Evolutionary conservation across 768 basidiomycete genomes (phyloP).

Genomic region (Candolleomyces eurysporus): DNA sequence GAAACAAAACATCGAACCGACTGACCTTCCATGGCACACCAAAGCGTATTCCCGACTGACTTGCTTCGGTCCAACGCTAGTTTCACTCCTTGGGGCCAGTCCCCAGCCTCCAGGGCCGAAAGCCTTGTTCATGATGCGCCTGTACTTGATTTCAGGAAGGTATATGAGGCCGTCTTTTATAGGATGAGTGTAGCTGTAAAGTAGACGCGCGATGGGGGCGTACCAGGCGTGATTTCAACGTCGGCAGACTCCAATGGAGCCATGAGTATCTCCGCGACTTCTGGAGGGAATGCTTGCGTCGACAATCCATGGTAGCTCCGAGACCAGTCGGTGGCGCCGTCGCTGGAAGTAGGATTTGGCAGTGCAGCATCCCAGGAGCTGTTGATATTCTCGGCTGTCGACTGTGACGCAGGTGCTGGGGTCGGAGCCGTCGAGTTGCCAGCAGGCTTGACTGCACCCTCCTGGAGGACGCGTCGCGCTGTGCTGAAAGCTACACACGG

Average conservation of each 20-base stretch:
- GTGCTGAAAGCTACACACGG: background rate
- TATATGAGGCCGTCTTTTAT: constrained; percentile 84
- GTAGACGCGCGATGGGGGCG: constrained; percentile 18
- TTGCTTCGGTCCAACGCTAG: constrained; percentile 81
- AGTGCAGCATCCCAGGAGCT: background rate
- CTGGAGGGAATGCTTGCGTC: constrained; percentile 70
- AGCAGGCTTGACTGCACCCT: background rate
- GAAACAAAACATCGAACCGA: constrained; percentile 8
- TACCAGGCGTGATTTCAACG: constrained; percentile 93
- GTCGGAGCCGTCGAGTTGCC: background rate
- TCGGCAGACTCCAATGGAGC: constrained; percentile 74
- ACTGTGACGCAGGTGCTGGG: background rate
- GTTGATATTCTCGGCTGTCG: background rate
- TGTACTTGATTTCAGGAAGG: constrained; percentile 96
- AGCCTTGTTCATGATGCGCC: constrained; percentile 85
- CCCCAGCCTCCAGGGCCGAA: constrained; percentile 99
- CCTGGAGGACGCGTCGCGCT: background rate
- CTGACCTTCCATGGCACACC: constrained; percentile 87
- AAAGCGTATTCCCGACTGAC: constrained; percentile 94
- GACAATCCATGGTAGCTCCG: constrained; percentile 84
- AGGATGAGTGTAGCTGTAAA: background rate
- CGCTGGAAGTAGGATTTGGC: constrained; percentile 17
- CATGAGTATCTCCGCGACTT: constrained; percentile 68
- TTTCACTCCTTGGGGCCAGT: constrained; percentile 89
- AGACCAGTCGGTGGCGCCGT: constrained; percentile 74